Conservation (phyloP, 75 land plant genomes). For the Pinus tabuliformis region DNA sequence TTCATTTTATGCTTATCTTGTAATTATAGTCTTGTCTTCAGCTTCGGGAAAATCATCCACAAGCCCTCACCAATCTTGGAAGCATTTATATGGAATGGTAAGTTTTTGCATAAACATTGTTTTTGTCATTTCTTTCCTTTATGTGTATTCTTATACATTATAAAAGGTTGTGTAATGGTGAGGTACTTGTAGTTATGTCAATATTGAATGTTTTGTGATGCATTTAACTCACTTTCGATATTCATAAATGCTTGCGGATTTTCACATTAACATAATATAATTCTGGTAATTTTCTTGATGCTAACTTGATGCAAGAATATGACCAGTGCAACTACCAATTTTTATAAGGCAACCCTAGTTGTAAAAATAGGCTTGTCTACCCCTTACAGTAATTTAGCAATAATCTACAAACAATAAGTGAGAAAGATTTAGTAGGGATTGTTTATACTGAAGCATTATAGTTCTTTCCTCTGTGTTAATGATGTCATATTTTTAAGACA, state of each 20-base stretch:
- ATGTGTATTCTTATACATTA: not conserved
- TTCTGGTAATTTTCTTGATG: not conserved
- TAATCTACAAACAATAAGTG: constrained; percentile 99
- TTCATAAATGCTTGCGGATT: not conserved
- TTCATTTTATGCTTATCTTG: not conserved
- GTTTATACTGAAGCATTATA: not conserved
- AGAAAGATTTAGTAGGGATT: not conserved
- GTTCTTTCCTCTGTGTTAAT: not conserved
- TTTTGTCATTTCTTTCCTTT: no score
- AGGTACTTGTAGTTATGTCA: not conserved
- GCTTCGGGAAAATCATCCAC: constrained; percentile 87
- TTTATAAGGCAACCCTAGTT: constrained; percentile 79
- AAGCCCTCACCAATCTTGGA: constrained; percentile 97
- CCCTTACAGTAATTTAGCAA: constrained; percentile 23
- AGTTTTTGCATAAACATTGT: not conserved
- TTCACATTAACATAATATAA: not conserved
- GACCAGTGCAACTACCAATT: constrained; percentile 78
- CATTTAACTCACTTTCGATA: no score
- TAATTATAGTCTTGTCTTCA: constrained; percentile 72
- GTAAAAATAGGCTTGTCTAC: constrained; percentile 97
- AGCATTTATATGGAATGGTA: constrained; percentile 99
- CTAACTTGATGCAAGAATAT: constrained; percentile 60
- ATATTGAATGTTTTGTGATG: not conserved
- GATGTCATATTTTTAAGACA: not conserved
- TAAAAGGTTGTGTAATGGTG: no score